Evolutionary conservation across 2,329 filamentous ascomycete genomes (phyloP), one percentile per base, ranked within the genome.

Genomic region (Coniochaeta sp.): DNA sequence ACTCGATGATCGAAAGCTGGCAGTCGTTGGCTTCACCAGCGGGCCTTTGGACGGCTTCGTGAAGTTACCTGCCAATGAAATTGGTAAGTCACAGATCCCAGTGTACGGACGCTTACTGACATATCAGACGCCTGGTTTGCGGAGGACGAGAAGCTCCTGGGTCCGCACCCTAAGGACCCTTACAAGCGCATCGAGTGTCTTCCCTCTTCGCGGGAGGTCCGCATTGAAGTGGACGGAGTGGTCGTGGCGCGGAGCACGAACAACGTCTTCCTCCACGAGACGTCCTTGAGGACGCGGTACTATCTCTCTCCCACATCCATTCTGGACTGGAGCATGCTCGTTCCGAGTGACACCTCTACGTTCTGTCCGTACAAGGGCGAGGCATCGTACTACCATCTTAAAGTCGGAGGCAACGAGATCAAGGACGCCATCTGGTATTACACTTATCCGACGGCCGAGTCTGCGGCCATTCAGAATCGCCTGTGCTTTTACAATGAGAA

Each of bases 401-500:
- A 73, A 0, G 56, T 83, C 0, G 63, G 71, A 4, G 75, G 68
- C 0, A 63, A 71, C 20, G 60, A 66, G 51, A 65, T 70, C 28
- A 67, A 73, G 55, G 60, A 86, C 58, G 51, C 82, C 3, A 72
- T 83, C 1, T 87, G 84, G 84, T 85, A 77, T 53, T 87, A 87
- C 52, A 67, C 67, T 14, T 71, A 73, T 10, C 81, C 84, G 3
- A 79, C 76, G 0, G 58, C 70, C 0, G 84, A 87, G 64, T 78
- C 77, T 51, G 74, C 72, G 2, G 65, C 64, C 2, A 70, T 87
- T 53, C 76, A 76, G 1, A 81, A 82, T 2, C 61, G 73, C 46
- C 46, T 84, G 50, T 86, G 82, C 59, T 87, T 86, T 54, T 86
- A 86, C 56, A 85, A 86, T 55, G 84, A 87, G 62, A 83, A 82